Evolutionary conservation across 2,329 filamentous ascomycete genomes (phyloP).

Genomic region (Talaromyces sp.): DNA sequence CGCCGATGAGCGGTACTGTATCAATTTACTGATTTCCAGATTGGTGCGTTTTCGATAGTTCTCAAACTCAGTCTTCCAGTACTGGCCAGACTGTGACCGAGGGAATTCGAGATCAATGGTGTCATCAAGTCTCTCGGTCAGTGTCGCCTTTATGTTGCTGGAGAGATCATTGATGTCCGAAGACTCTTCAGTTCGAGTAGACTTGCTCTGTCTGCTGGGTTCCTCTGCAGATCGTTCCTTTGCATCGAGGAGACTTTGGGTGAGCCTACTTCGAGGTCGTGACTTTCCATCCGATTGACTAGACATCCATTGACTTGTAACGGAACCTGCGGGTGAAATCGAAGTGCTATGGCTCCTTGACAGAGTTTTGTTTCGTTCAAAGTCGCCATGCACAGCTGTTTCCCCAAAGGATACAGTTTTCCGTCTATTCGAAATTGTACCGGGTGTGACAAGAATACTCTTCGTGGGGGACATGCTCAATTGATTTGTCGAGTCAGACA

Average conservation of each 20-base stretch:
- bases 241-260: conserved; percentile 39
- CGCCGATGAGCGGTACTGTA: conserved; percentile 57
- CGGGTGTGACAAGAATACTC: conserved; percentile 63
- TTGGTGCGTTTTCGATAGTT: conserved; percentile 57
- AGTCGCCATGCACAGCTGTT: conserved; percentile 55
- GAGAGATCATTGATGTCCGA: conserved; percentile 19
- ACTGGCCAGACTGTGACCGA: conserved; percentile 56
- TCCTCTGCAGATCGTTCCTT: conserved; percentile 26
- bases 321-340: conserved; percentile 45
- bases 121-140: conserved; percentile 40
- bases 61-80: conserved; percentile 62
- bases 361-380: conserved; percentile 44
- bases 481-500: conserved; percentile 28
- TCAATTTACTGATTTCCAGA: conserved; percentile 58
- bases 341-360: conserved; percentile 48
- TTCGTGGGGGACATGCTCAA: conserved; percentile 53
- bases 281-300: conserved; percentile 31
- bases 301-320: conserved; percentile 42
- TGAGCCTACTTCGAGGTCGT: conserved; percentile 40
- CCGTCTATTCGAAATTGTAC: conserved; percentile 53
- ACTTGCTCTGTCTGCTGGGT: conserved; percentile 26
- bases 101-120: conserved; percentile 55
- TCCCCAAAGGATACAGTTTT: conserved; percentile 62
- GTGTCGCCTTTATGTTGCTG: conserved; percentile 20
- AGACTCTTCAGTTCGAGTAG: conserved; percentile 18